Evolutionary conservation across 2,329 filamentous ascomycete genomes (phyloP), one percentile per base, ranked within the genome.

Genomic region (Fusarium phyllophilum): DNA sequence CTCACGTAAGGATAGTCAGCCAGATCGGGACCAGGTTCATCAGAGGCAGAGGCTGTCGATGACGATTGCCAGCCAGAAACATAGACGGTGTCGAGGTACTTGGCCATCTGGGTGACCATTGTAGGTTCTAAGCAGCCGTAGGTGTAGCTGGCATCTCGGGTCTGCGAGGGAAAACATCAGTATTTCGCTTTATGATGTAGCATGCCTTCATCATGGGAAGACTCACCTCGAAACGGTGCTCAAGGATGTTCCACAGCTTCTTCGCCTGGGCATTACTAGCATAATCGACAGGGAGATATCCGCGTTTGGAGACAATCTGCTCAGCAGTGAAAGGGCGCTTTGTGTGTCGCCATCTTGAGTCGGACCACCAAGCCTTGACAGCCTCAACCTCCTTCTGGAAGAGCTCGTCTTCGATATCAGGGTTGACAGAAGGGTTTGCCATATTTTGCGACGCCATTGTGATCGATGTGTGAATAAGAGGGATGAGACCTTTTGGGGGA

Each of bases 11-110:
- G 96, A 85, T 99, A 99, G 83, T 99, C 96, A 74, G 96, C 96
- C 84, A 99, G 90, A 91, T 99, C 96, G 55, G 96, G 96, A 44
- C 96, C 96, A 33, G 96, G 96, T 86, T 99, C 96, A 79, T 99
- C 95, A 12, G 95, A 96, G 4, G 95, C 90, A 6, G 96, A 98
- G 56, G 96, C 96, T 13, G 96, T 99, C 31, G 95, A 98, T 4
- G 96, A 98, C 75, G 94, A 97, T 85, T 99, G 96, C 96, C 96
- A 99, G 74, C 96, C 96, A 62, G 96, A 98, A 72, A 99, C 96
- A 83, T 99, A 99, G 82, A 99, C 94, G 39, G 96, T 99, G 82
- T 99, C 96, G 72, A 99, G 89, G 84, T 97, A 98, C 85, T 98
- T 97, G 79, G 96, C 96, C 96, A 99, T 99, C 84, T 99, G 96